Base-by-base conservation (phyloP, 1,284 basidiomycete genomes). In the Tetrapyrgos nigripes region DNA sequence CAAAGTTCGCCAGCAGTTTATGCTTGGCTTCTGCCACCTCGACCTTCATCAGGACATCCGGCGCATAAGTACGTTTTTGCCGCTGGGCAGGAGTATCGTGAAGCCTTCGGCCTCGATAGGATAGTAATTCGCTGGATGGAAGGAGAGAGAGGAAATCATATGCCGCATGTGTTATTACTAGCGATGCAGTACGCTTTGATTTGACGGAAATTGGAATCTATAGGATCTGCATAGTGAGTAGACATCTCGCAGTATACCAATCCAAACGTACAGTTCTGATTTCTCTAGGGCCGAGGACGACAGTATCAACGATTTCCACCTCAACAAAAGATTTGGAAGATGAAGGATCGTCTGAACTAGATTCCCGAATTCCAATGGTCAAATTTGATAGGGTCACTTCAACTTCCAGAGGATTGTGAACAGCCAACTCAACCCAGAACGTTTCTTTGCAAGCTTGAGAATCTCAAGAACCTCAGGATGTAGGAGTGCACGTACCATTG, bases 121-220 rank as follows among this genome's bases (percentile, higher is more conserved):
- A 77, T 4, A 93, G 76, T 3, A 84, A 76, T 66, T 93, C 91
- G 3, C 68, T 77, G 14, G 79, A 74, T 13, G 87, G 84, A 28
- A 93, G 78, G 28, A 92, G 77, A 8, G 82, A 83, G 44, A 93
- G 79, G 70, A 93, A 93, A 43, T 84, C 71, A 63, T 89, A 93
- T 49, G 76, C 79, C 28, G 81, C 77, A 51, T 84, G 75, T 4
- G 83, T 81, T 31, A 93, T 73, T 26, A 73, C 73, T n/a, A 93
- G 68, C 3, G 80, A 79, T 4, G 80, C 78, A 1, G 86, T 75
- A 49, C 72, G 77, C 3, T 72, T 78, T 26, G 80, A 80, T 61
- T 79, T 85, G 31, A 92, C 70, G 6, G 83, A 75, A 51, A 93
- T 79, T 10, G 90, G 83, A 50, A 93, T 76, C 89, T 92, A 59